These are phyloP conservation scores for Aspergillus oerlinghausenensis DNA, from an alignment of 2,329 filamentous ascomycete species.

Conservation along the genomic window DNA sequence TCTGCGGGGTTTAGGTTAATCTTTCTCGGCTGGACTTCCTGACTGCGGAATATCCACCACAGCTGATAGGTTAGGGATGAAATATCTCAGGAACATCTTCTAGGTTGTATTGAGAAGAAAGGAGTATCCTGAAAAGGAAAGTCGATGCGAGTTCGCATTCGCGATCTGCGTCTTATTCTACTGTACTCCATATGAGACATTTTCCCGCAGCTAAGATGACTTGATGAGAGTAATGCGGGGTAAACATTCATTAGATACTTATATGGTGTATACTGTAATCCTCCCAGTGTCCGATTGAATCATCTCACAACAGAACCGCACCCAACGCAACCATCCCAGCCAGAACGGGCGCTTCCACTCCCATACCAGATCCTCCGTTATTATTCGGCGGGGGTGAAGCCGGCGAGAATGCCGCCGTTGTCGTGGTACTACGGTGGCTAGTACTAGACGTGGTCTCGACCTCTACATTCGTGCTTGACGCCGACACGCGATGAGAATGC, in stretches of 20 bases:
- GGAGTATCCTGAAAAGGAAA: background rate
- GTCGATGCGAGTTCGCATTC: background rate
- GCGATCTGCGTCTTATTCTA: background rate
- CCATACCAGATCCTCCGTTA: background rate
- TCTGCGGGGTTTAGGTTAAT: background rate
- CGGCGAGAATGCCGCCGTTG: background rate
- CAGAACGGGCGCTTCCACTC: background rate
- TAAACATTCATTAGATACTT: background rate
- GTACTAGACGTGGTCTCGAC: background rate
- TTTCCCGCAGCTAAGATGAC: background rate
- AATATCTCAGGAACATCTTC: no score
- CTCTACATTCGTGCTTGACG: no score
- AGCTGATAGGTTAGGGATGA: background rate
- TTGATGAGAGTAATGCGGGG: background rate
- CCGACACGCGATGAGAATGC: no score
- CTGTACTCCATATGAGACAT: background rate
- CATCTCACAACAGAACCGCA: background rate
- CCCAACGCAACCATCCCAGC: background rate
- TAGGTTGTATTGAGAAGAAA: background rate
- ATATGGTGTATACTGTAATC: background rate
- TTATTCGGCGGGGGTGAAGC: background rate
- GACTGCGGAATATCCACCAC: background rate
- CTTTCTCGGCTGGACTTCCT: background rate
- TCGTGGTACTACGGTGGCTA: background rate
- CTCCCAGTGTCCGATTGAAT: no score